Evolutionary conservation across 2,329 filamentous ascomycete genomes (phyloP).

Genomic region (Eutypella sp.): DNA sequence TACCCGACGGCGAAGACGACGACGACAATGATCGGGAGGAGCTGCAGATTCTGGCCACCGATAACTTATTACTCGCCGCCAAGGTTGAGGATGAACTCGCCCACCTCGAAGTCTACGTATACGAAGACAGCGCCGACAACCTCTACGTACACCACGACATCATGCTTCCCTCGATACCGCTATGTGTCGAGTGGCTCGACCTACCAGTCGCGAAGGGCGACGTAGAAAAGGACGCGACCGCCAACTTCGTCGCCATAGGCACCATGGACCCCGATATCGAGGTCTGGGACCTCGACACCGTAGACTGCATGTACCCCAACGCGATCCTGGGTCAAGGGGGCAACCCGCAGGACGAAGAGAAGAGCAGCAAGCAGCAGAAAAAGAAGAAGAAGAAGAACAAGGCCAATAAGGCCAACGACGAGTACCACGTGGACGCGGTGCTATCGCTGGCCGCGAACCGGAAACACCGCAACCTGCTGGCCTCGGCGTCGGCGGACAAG

Average conservation of each 20-base stretch:
- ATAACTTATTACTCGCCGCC: slow-evolving; percentile 87
- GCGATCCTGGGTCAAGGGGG: slow-evolving; percentile 81
- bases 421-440: slow-evolving; percentile 91
- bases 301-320: slow-evolving; percentile 98
- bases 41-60: slow-evolving; percentile 83
- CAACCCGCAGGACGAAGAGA: slow-evolving; percentile 44
- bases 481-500: slow-evolving; percentile 91
- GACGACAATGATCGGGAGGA: slow-evolving; percentile 90
- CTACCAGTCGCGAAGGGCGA: slow-evolving; percentile 73
- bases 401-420: slow-evolving; percentile 79
- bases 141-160: slow-evolving; percentile 99
- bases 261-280: slow-evolving; percentile 99
- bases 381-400: slow-evolving; percentile 91
- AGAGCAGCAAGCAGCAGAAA: slow-evolving; percentile 85
- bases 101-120: slow-evolving; percentile 94
- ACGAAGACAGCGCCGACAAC: slow-evolving; percentile 92
- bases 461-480: slow-evolving; percentile 88
- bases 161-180: slow-evolving; percentile 94
- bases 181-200: slow-evolving; percentile 94
- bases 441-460: slow-evolving; percentile 88
- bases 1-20: slow-evolving; percentile 65
- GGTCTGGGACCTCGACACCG: slow-evolving; percentile 92
- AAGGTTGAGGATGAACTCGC: slow-evolving; percentile 97
- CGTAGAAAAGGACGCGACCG: slow-evolving; percentile 59
- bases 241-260: slow-evolving; percentile 91